phyloP scores from a whole-genome alignment of 768 basidiomycete genomes.

The Aureoboletus auriporus region DNA sequence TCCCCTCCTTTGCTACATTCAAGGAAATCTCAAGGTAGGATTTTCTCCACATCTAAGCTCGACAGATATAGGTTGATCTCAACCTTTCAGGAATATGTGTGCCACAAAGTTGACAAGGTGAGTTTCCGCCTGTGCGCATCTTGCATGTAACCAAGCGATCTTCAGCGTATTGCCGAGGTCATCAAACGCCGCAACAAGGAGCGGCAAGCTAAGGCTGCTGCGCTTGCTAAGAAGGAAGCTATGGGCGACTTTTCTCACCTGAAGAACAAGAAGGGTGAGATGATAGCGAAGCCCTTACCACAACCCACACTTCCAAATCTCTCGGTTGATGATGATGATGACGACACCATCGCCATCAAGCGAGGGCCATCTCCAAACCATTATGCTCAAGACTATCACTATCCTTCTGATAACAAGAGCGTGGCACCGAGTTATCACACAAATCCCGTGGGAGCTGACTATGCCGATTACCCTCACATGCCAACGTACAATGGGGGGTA shows the following conservation, averaged over 20 bases:
- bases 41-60: not conserved
- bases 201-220: slow-evolving; percentile 74
- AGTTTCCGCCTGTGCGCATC: slow-evolving; percentile 3
- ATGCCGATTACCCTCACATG: slow-evolving; percentile 62
- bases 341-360: slow-evolving; percentile 52
- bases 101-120: slow-evolving; percentile 98
- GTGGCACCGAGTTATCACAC: slow-evolving; percentile 33
- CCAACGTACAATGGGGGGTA: slow-evolving; percentile 69
- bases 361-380: slow-evolving; percentile 53
- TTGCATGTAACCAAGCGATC: slow-evolving; percentile 11
- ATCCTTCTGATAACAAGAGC: slow-evolving; percentile 47
- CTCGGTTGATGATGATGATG: slow-evolving; percentile 72
- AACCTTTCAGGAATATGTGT: slow-evolving; percentile 79
- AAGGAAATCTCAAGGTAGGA: slow-evolving; percentile 89
- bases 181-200: slow-evolving; percentile 91
- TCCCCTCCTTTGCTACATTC: slow-evolving; percentile 93
- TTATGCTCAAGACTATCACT: slow-evolving; percentile 54
- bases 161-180: slow-evolving; percentile 84
- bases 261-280: slow-evolving; percentile 89
- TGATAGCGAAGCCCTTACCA: slow-evolving; percentile 74
- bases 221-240: slow-evolving; percentile 86
- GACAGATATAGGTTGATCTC: slow-evolving; percentile 1
- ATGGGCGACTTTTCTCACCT: slow-evolving; percentile 87
- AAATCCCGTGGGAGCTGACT: slow-evolving; percentile 39
- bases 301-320: slow-evolving; percentile 95